A percentile compares a stretch with the other conserved stretches of the same genome.
These are phyloP conservation scores for Musa acuminata DNA, from an alignment of 176 grass and related monocot species.

Conservation along the genomic window DNA sequence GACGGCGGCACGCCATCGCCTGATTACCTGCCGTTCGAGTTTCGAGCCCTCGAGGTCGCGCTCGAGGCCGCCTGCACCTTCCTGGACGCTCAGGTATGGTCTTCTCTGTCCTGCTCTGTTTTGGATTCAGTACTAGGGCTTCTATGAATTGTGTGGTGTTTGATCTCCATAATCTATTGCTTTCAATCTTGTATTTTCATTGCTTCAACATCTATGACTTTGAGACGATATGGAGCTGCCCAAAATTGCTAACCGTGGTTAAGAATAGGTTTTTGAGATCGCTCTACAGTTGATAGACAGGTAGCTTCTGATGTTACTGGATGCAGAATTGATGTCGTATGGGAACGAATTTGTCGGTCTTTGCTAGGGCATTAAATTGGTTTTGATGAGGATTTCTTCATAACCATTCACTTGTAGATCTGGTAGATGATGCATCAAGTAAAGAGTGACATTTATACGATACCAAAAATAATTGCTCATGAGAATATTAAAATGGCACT, in stretches of 20 bases:
- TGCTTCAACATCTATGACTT: not conserved
- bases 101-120: not conserved
- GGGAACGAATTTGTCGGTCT: not conserved
- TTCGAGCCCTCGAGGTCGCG: slow-evolving; percentile 89
- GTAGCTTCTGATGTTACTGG: not conserved
- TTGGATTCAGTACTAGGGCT: not conserved
- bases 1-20: slow-evolving; percentile 5
- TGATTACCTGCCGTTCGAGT: slow-evolving; percentile 81
- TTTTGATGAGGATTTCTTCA: not conserved
- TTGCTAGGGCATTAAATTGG: not conserved
- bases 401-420: no score
- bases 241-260: not conserved
- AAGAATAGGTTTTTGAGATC: not conserved
- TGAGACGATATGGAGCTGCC: not conserved
- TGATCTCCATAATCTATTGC: not conserved
- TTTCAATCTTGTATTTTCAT: not conserved
- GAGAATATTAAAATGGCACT: no score
- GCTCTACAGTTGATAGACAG: not conserved
- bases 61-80: slow-evolving; percentile 79
- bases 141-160: not conserved
- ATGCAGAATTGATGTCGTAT: not conserved
- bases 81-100: slow-evolving; percentile 68
- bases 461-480: no score
- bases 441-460: no score
- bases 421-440: no score